Percentiles rank a stretch among this genome's conserved stretches.
These are phyloP conservation scores for Pestalotiopsis sp. DNA, from an alignment of 2,329 filamentous ascomycete species.

Conservation along the genomic window DNA sequence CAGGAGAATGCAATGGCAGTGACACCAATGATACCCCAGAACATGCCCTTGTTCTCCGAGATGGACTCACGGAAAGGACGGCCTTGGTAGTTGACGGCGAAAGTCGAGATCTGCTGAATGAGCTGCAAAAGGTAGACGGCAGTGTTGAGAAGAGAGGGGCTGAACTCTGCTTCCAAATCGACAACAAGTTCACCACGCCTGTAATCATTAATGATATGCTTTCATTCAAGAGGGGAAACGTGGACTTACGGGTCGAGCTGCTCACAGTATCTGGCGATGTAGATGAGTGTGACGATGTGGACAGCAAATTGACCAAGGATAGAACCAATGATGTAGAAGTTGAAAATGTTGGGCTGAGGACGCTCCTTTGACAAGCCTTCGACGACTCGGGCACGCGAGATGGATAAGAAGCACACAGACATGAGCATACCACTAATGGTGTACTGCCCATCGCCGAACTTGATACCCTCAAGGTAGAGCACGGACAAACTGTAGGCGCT, in stretches of 20 bases:
- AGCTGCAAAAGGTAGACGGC: conserved; percentile 96
- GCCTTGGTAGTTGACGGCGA: conserved; percentile 99
- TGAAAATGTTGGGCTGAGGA: conserved; percentile 98
- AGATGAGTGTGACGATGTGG: conserved; percentile 92
- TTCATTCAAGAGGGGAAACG: not conserved
- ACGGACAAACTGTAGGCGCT: conserved; percentile 97
- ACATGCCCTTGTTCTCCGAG: conserved; percentile 96
- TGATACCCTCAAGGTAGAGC: conserved; percentile 96
- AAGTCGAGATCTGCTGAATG: conserved; percentile 98
- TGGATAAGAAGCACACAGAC: conserved; percentile 98
- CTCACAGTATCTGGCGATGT: conserved; percentile 89
- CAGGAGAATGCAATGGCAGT: conserved; percentile 90
- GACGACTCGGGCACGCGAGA: conserved; percentile 95
- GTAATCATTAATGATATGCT: not conserved
- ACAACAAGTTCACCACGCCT: conserved; percentile 60
- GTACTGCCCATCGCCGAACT: conserved; percentile 97
- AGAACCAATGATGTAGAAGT: conserved; percentile 97
- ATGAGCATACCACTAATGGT: conserved; percentile 99
- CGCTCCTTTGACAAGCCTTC: conserved; percentile 95
- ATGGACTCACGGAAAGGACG: conserved; percentile 96
- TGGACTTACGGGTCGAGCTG: conserved; percentile 76
- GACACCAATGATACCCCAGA: conserved; percentile 90
- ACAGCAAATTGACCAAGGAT: conserved; percentile 97
- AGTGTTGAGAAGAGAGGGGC: conserved; percentile 91
- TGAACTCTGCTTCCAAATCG: conserved; percentile 93